Percentiles rank a stretch among this genome's conserved stretches.
These are phyloP conservation scores for Backusella australiensis DNA, from an alignment of 192 early-diverging fungal genomes.

Conservation along the genomic window DNA sequence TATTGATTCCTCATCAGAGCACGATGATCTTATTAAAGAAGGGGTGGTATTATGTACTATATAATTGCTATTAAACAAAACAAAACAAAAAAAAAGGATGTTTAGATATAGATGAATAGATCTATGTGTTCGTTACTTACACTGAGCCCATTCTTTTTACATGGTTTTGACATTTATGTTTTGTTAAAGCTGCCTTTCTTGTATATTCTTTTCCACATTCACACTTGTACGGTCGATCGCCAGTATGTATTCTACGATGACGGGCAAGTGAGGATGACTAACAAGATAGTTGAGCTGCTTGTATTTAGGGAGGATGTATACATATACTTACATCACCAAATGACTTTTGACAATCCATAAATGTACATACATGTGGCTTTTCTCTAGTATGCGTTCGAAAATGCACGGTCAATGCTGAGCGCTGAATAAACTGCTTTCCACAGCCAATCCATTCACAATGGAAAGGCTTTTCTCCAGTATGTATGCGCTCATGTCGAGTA, in stretches of 20 bases:
- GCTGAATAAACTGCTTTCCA: conserved; percentile 63
- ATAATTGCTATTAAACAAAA: background rate
- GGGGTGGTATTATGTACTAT: background rate
- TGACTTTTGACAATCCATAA: background rate
- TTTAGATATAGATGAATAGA: background rate
- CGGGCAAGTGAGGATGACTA: conserved; percentile 44
- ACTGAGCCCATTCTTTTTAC: background rate
- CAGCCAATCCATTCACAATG: conserved; percentile 59
- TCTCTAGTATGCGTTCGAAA: background rate
- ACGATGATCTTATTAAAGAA: background rate
- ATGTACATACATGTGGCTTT: background rate
- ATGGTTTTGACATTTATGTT: conserved; percentile 45
- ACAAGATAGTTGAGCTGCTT: too few relatives aligned
- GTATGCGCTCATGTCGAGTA: background rate
- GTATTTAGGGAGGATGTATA: background rate
- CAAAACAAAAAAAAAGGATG: too few relatives aligned
- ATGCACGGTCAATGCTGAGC: conserved; percentile 47
- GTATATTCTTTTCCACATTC: conserved; percentile 72
- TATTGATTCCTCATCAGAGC: background rate
- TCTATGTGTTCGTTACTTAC: background rate
- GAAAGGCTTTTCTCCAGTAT: conserved; percentile 30
- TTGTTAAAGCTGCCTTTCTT: conserved; percentile 69
- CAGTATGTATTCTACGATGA: conserved; percentile 69
- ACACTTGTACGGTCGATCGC: conserved; percentile 69
- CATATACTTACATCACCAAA: background rate